Percentiles rank a stretch among this genome's conserved stretches.
These are phyloP conservation scores for Saccharomyces cerevisiae DNA, from an alignment of 805 yeast genomes.

Conservation along the genomic window DNA sequence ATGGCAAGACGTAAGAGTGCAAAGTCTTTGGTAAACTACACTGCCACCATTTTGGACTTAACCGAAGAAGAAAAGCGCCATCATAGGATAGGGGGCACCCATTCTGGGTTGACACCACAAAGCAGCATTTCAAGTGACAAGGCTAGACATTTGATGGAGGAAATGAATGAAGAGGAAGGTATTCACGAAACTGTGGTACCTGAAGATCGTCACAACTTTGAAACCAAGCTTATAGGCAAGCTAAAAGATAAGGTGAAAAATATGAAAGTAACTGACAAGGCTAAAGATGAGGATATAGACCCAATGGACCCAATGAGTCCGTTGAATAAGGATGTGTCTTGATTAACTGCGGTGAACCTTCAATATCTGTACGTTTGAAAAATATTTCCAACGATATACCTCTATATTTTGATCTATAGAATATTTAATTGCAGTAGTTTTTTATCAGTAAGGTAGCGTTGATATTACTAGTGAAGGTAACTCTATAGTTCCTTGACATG, in stretches of 20 bases:
- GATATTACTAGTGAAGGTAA: not conserved
- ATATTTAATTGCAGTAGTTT: not conserved
- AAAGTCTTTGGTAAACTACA: conserved; percentile 60
- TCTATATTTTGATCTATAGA: not conserved
- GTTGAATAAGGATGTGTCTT: not conserved
- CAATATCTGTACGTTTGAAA: not conserved
- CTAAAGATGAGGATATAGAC: not conserved
- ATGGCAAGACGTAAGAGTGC: conserved; percentile 63
- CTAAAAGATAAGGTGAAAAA: conserved; percentile 15
- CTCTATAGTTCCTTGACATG: not conserved
- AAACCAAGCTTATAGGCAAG: conserved; percentile 11
- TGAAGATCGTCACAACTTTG: conserved; percentile 1
- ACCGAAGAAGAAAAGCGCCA: conserved; percentile 47
- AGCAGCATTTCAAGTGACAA: conserved; percentile 13
- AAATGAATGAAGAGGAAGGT: conserved; percentile 4
- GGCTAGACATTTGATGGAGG: conserved; percentile 5
- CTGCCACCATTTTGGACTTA: conserved; percentile 59
- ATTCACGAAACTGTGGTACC: not conserved
- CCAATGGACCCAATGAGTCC: not conserved
- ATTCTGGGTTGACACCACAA: conserved; percentile 19
- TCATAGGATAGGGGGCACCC: conserved; percentile 21
- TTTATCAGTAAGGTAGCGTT: not conserved
- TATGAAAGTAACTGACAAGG: conserved; percentile 6
- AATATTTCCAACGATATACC: not conserved
- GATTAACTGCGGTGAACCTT: not conserved